These are phyloP conservation scores for Cicer bijugum DNA, from an alignment of 306 rosid species.

Conservation along the genomic window DNA sequence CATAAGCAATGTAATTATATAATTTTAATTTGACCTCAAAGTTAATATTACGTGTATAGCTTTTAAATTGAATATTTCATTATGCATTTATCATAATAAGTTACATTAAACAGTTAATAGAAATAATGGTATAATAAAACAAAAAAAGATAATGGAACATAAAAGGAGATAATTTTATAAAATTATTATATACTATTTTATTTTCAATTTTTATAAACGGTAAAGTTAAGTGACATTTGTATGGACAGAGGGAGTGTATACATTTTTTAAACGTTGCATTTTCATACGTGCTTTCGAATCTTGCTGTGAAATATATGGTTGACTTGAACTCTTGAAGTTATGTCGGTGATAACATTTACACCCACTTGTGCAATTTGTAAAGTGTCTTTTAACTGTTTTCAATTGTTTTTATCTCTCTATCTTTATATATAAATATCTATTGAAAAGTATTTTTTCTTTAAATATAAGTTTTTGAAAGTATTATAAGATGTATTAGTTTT, in stretches of 20 bases:
- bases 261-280: background rate
- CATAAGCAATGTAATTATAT: background rate
- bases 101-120: background rate
- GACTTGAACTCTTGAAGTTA: background rate
- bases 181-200: background rate
- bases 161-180: background rate
- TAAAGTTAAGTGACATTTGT: background rate
- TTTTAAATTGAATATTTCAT: background rate
- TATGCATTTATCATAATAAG: background rate
- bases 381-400: background rate
- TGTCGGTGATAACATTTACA: background rate
- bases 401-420: too few species aligned
- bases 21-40: background rate
- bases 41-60: background rate
- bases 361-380: constrained; percentile 17
- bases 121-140: background rate
- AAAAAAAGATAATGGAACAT: too few species aligned
- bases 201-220: background rate
- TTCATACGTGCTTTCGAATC: background rate
- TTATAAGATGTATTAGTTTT: too few species aligned
- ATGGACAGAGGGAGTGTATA: background rate
- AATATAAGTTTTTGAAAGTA: too few species aligned
- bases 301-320: background rate
- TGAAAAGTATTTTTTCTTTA: too few species aligned
- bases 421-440: too few species aligned